Conservation (phyloP, 768 basidiomycete genomes). For the Russula olivacea region DNA sequence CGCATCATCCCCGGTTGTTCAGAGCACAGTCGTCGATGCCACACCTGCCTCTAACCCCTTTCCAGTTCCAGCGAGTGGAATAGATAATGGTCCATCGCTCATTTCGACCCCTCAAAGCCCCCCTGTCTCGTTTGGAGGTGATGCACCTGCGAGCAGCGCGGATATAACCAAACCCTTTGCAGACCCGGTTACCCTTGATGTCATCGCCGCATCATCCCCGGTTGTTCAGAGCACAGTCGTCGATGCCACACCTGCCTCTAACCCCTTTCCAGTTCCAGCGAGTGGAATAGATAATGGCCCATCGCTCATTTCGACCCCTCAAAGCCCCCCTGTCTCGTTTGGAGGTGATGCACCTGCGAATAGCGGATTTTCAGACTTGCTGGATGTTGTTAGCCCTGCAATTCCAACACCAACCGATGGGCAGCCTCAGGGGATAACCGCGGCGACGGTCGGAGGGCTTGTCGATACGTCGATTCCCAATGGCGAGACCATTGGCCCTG, state of each 20-base stretch:
- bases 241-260: not conserved
- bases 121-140: not conserved
- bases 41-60: not conserved
- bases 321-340: not conserved
- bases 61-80: not conserved
- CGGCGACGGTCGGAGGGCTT: not conserved
- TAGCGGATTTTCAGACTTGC: not conserved
- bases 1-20: not conserved
- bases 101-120: not conserved
- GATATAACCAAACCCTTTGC: not conserved
- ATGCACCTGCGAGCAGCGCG: not conserved
- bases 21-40: not conserved
- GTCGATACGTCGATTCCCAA: not conserved
- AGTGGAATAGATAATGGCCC: not conserved
- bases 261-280: not conserved
- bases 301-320: no score
- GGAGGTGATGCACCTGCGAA: not conserved
- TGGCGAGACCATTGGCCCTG: not conserved
- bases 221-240: not conserved
- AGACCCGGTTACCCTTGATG: not conserved
- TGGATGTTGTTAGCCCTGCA: not conserved
- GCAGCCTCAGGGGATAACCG: not conserved
- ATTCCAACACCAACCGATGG: not conserved
- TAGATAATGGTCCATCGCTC: not conserved
- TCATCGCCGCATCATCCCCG: not conserved